A percentile compares a stretch with the other conserved stretches of the same genome.
phyloP scores from a whole-genome alignment of 352 stramenopile species.

The Peronospora farinosa region DNA sequence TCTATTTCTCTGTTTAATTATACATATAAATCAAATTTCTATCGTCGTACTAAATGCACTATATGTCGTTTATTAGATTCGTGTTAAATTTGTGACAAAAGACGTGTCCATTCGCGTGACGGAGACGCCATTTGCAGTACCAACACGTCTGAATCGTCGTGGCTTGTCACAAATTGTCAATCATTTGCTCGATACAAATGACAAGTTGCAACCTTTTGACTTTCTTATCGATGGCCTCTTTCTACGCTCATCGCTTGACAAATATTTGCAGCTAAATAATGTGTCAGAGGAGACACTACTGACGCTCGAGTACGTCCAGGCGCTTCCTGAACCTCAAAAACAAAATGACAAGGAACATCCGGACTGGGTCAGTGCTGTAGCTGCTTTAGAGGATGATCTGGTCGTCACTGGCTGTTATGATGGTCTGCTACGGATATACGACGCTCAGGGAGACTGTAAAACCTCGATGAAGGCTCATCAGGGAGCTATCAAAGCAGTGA shows the following conservation, averaged over 20 bases:
- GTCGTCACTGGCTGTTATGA: constrained; percentile 85
- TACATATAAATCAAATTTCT: too few relatives aligned
- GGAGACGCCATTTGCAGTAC: constrained; percentile 85
- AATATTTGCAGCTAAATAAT: constrained; percentile 59
- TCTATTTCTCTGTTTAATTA: neutral
- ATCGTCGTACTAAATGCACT: neutral
- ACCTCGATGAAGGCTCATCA: constrained; percentile 71
- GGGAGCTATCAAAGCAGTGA: constrained; percentile 66
- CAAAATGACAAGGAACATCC: constrained; percentile 62
- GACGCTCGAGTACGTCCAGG: constrained; percentile 86
- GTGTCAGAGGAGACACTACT: constrained; percentile 79
- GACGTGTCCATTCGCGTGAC: constrained; percentile 82
- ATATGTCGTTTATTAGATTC: constrained; percentile 40
- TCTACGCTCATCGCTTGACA: constrained; percentile 67
- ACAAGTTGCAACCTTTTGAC: constrained; percentile 70
- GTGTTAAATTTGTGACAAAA: constrained; percentile 88
- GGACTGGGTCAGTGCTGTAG: constrained; percentile 84
- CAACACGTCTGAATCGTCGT: constrained; percentile 65
- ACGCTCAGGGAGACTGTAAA: constrained; percentile 41
- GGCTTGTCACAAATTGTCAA: constrained; percentile 87
- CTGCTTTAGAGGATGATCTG: constrained; percentile 30
- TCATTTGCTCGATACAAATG: constrained; percentile 59
- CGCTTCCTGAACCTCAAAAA: constrained; percentile 64
- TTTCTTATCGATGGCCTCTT: constrained; percentile 77
- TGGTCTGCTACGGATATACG: constrained; percentile 75